Evolutionary conservation across 2,329 filamentous ascomycete species (phyloP).

Genomic region (Iodosphaeria phyllophila): DNA sequence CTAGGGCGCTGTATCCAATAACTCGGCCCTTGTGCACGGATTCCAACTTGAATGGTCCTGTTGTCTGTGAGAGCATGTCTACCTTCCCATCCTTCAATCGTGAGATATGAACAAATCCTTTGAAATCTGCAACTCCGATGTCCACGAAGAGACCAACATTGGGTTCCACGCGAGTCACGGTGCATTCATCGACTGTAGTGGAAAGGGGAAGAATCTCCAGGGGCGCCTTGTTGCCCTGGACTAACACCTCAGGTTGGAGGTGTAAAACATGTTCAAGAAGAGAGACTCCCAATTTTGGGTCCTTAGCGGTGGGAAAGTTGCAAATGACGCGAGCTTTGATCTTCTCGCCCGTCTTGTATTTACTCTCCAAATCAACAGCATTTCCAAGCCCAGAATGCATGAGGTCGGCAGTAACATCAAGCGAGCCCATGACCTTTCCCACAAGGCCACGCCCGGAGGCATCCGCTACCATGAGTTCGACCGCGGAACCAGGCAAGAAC

Average conservation of each 20-base stretch:
- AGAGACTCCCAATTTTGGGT: constrained; percentile 74
- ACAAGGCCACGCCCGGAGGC: constrained; percentile 55
- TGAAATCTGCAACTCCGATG: constrained; percentile 44
- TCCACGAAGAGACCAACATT: constrained; percentile 69
- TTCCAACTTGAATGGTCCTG: constrained; percentile 60
- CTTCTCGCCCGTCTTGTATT: constrained; percentile 70
- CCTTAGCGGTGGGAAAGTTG: constrained; percentile 62
- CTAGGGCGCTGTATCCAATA: constrained; percentile 70
- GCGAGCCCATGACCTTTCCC: constrained; percentile 80
- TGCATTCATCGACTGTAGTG: constrained; percentile 57
- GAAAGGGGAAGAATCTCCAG: constrained; percentile 49
- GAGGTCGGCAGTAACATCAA: constrained; percentile 80
- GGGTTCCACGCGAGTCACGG: constrained; percentile 60
- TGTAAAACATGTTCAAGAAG: constrained; percentile 67
- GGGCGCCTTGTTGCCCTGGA: constrained; percentile 27
- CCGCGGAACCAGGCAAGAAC: constrained; percentile 80
- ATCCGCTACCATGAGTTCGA: constrained; percentile 68
- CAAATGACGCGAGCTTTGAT: constrained; percentile 75
- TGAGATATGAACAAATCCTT: constrained; percentile 91
- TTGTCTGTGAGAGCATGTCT: constrained; percentile 58
- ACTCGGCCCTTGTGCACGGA: constrained; percentile 68
- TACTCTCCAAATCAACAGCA: constrained; percentile 51
- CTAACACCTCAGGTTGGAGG: constrained; percentile 28
- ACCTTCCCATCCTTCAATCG: constrained; percentile 79
- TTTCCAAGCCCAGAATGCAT: constrained; percentile 69